Base-by-base conservation (phyloP, 2,329 filamentous ascomycete genomes). In the Aspergillus awamori region DNA sequence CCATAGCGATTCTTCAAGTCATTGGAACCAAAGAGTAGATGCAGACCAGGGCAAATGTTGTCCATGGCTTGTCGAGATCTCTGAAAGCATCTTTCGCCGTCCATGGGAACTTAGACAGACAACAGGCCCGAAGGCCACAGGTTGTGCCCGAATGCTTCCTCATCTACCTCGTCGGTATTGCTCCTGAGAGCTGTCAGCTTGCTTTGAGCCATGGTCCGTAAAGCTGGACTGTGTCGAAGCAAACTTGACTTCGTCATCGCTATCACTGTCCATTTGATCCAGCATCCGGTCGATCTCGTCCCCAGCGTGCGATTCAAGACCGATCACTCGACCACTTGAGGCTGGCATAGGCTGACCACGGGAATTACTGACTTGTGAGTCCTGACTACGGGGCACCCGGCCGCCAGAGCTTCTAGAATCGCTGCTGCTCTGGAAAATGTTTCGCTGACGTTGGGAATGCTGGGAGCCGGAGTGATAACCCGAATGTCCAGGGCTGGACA, bases 401-500 rank as follows among this genome's bases (percentile, higher is more conserved):
- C 10, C 33, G 17, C 36, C 61, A 24, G 64, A 59, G 30, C 61
- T 65, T 30, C 71, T 60, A 2, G 71, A 69, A 13, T 65, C 69
- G 51, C 71, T 65, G 57, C 68, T 76, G 53, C 61, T 68, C 48
- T 69, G 67, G 5, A 68, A 62, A 10, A 64, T 17, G 36, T 62
- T 57, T 58, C 52, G 58, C 53, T 67, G 59, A 39, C 63, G 63
- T 53, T 72, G 74, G 15, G 76, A 75, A 33, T 68, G 63, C 53
- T 74, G 73, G n/a, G 76, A 75, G 54, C 70, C 73, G 8, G 77
- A 71, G 47, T 76, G 76, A 62, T 79, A 80, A 1, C 77, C 77
- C 5, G 80, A 80, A 57, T 81, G 80, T 33, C 77, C 79, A 1
- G 81, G 81, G 57, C 81, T 83, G 43, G 79, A 81, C 80, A 82